These are phyloP conservation scores for Epichloe sp. DNA, from an alignment of 2,329 filamentous ascomycete genomes.

Conservation along the genomic window DNA sequence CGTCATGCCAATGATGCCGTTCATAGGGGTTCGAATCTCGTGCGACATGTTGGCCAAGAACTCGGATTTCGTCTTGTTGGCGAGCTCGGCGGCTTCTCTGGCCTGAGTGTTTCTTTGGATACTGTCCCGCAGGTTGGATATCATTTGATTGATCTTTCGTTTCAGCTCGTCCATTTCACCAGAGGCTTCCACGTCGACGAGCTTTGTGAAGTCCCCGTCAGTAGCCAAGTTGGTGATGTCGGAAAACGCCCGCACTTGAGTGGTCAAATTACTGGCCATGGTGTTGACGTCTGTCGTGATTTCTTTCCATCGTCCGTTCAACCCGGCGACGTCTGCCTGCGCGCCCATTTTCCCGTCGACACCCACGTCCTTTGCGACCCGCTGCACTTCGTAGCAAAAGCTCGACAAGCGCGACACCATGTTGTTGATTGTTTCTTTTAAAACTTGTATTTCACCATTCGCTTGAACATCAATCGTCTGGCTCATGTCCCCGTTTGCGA, in stretches of 20 bases:
- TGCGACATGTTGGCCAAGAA: constrained; percentile 99
- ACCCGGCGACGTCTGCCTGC: constrained; percentile 84
- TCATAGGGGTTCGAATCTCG: constrained; percentile 94
- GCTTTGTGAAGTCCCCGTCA: constrained; percentile 91
- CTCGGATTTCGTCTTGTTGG: constrained; percentile 96
- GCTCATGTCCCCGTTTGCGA: constrained; percentile 90
- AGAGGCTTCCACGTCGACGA: constrained; percentile 92
- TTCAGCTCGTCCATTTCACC: constrained; percentile 99
- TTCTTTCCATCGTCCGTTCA: constrained; percentile 93
- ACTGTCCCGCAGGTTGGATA: constrained; percentile 86
- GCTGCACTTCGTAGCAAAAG: constrained; percentile 91
- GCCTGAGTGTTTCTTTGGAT: constrained; percentile 95
- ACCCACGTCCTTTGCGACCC: constrained; percentile 90
- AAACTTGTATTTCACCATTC: constrained; percentile 82
- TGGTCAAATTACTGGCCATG: constrained; percentile 70
- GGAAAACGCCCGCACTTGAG: constrained; percentile 93
- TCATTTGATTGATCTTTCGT: constrained; percentile 99
- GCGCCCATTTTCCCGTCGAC: constrained; percentile 98
- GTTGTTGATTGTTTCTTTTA: constrained; percentile 97
- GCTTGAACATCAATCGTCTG: constrained; percentile 92
- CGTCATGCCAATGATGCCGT: constrained; percentile 97
- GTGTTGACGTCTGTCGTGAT: constrained; percentile 96
- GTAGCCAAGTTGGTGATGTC: constrained; percentile 98
- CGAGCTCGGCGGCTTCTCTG: constrained; percentile 87
- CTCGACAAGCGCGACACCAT: constrained; percentile 94